A percentile compares a stretch with the other conserved stretches of the same genome.
These are phyloP conservation scores for Pythium biforme DNA, from an alignment of 352 stramenopile genomes.

Conservation along the genomic window DNA sequence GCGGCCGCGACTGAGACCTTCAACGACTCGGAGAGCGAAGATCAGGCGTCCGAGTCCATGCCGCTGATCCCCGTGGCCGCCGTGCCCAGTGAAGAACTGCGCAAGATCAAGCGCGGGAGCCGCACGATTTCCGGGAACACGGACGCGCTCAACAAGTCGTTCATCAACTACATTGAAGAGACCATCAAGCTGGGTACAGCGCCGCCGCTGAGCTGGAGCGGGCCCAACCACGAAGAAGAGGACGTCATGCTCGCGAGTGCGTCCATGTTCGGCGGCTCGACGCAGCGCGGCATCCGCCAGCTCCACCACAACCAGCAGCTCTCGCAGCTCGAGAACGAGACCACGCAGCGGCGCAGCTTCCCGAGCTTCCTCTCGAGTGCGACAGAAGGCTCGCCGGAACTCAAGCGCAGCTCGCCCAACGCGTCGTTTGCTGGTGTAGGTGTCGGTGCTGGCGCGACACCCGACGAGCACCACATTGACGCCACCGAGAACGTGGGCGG, in stretches of 20 bases:
- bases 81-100: neutral
- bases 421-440: neutral
- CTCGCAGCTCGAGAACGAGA: constrained; percentile 63
- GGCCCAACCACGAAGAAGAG: constrained; percentile 66
- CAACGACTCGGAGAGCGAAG: constrained; percentile 18
- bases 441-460: too few relatives aligned
- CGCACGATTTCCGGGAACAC: constrained; percentile 13
- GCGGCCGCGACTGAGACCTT: constrained; percentile 14
- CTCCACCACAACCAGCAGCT: constrained; percentile 74
- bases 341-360: constrained; percentile 31
- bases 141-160: constrained; percentile 17
- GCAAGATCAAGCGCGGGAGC: constrained; percentile 16
- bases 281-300: constrained; percentile 64
- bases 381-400: constrained; percentile 20
- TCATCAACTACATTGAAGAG: constrained; percentile 47
- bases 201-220: constrained; percentile 54
- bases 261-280: constrained; percentile 66
- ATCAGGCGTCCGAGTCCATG: constrained; percentile 16
- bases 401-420: constrained; percentile 13
- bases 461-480: neutral
- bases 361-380: constrained; percentile 29
- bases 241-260: constrained; percentile 72
- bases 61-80: constrained; percentile 13
- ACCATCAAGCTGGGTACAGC: constrained; percentile 34
- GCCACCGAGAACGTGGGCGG: constrained; percentile 2